phyloP scores from a whole-genome alignment of 495 filamentous ascomycete genomes.

The Pseudotulostoma volvatum region DNA sequence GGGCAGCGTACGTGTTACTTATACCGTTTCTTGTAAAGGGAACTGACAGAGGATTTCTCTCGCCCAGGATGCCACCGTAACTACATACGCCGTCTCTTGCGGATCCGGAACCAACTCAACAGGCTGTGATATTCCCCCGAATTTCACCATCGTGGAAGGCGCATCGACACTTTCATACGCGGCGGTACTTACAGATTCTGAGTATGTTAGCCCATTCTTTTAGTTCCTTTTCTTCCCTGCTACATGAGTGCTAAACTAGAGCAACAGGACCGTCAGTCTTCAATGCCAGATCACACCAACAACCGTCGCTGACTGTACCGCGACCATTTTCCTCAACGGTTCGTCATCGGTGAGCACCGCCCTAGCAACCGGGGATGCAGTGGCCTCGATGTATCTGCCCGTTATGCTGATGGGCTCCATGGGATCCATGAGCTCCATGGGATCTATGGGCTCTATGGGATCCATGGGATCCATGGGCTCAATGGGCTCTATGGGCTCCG shows the following conservation, averaged over 20 bases:
- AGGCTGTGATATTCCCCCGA: slow-evolving; percentile 21
- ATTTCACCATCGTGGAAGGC: slow-evolving; percentile 17
- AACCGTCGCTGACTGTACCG: too few species aligned
- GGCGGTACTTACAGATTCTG: neutral
- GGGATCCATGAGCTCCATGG: too few species aligned
- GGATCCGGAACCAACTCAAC: slow-evolving; percentile 14
- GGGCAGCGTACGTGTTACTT: slow-evolving; percentile 10
- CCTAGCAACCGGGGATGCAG: too few species aligned
- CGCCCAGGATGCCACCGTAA: slow-evolving; percentile 16
- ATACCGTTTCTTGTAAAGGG: neutral
- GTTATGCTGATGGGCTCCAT: too few species aligned
- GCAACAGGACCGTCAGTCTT: neutral
- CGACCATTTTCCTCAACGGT: too few species aligned
- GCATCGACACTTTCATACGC: slow-evolving; percentile 7
- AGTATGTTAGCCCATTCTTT: neutral
- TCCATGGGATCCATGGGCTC: too few species aligned
- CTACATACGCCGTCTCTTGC: slow-evolving; percentile 26
- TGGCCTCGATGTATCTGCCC: too few species aligned
- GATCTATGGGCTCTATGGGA: too few species aligned
- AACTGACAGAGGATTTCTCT: neutral
- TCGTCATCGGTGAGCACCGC: too few species aligned
- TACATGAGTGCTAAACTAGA: neutral
- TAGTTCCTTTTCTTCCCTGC: neutral
- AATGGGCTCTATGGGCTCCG: too few species aligned
- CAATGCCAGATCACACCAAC: neutral